Base-by-base conservation (phyloP, 768 basidiomycete species). In the Termitomyces sp. region DNA sequence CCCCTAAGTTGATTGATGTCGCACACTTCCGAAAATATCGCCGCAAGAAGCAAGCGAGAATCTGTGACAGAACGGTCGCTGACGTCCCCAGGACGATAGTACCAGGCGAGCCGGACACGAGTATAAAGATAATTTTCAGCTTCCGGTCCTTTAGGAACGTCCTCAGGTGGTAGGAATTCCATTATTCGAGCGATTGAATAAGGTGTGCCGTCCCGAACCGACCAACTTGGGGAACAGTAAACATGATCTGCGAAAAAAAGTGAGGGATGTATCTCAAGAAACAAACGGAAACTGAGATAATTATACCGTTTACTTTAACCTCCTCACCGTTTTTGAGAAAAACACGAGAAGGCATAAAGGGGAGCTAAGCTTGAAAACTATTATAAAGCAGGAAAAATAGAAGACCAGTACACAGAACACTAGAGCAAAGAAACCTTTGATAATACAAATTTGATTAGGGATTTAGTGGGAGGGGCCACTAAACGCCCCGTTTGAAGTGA, bases 161-260 rank as follows among this genome's bases (percentile, higher is more conserved):
- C 88, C 72, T 89, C 86, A 10, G 92, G 88, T 38, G 91, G 89
- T 17, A 98, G 80, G 69, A 98, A 95, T 76, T 96, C 93, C 89
- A 99, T 96, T 77, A 99, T 93, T 68, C 96, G 88, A 53, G 92
- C 96, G 61, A 99, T 86, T 47, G 92, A 91, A 75, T 97, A 98
- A 60, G 97, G 96, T 63, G 94, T 94, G 68, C 94, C 93, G 71
- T 97, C 95, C 63, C 96, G 86, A 63, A 91, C 82, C 60, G 88
- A 84, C 94, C 94, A 98, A 63, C 87, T 90, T 36, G 94, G 91
- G 37, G 96, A 94, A 76, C 94, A 94, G 72, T 97, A 98, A 67
- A 98, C 96, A 78, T 98, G 95, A 76, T 98, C 96, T 97, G 68
- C 60, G 71, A 74, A 83, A 76, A 75, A 73, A 68, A 64, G 65